phyloP scores from a whole-genome alignment of 2,329 filamentous ascomycete species.

The Pseudogymnoascus pannorum region DNA sequence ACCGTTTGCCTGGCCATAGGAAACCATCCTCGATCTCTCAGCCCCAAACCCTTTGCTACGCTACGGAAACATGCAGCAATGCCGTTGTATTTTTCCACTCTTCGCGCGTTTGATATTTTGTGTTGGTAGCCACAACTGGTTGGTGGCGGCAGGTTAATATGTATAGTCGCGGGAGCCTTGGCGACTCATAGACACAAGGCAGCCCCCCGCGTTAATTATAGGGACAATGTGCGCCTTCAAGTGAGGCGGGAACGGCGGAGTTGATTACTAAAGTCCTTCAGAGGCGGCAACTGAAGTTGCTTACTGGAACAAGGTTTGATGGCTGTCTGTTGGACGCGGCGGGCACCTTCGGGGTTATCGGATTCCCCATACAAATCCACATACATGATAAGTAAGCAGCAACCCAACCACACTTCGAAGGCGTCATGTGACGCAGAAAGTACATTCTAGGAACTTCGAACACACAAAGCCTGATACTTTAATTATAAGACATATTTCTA shows the following conservation, averaged over 20 bases:
- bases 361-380: background rate
- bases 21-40: conserved; percentile 28
- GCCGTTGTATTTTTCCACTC: conserved; percentile 2
- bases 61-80: conserved; percentile 7
- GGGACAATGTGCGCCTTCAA: conserved; percentile 2
- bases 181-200: background rate
- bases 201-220: conserved; percentile 4
- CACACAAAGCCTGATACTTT: background rate
- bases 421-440: background rate
- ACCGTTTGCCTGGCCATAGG: conserved; percentile 31
- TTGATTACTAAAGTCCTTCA: conserved; percentile 1
- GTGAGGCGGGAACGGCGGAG: background rate
- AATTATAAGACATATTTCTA: background rate
- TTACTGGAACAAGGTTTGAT: conserved; percentile 5
- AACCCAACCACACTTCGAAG: background rate
- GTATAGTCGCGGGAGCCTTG: conserved; percentile 1
- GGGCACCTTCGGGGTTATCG: conserved; percentile 6
- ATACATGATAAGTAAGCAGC: conserved; percentile 4
- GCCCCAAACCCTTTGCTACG: conserved; percentile 2
- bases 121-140: background rate
- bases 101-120: background rate
- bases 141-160: conserved; percentile 5
- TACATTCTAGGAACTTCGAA: background rate
- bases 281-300: conserved; percentile 6
- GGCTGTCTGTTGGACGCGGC: background rate